A percentile compares a stretch with the other conserved stretches of the same genome.
These are phyloP conservation scores for Boechera retrofracta DNA, from an alignment of 345 rosid species.

Conservation along the genomic window DNA sequence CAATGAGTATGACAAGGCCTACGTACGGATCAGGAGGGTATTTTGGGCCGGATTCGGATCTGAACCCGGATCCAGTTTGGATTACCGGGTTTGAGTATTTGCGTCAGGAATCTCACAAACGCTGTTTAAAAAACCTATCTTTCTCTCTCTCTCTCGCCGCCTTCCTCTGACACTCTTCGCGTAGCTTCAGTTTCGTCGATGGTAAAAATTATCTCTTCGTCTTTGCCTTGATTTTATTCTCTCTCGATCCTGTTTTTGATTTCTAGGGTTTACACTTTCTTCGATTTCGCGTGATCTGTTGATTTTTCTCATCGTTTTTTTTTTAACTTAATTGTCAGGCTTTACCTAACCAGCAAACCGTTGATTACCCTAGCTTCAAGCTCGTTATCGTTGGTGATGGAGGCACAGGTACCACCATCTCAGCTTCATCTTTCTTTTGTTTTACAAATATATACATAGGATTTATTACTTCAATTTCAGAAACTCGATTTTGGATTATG, in stretches of 20 bases:
- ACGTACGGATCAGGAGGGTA: neutral
- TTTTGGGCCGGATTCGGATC: slow-evolving; percentile 26
- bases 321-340: slow-evolving; percentile 52
- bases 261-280: neutral
- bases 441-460: neutral
- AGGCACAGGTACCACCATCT: slow-evolving; percentile 70
- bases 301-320: slow-evolving; percentile 9
- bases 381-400: slow-evolving; percentile 95
- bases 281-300: slow-evolving; percentile 25
- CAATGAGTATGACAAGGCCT: neutral
- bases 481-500: neutral
- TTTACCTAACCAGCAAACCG: slow-evolving; percentile 74
- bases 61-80: slow-evolving; percentile 9
- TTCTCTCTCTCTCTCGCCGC: slow-evolving; percentile 24
- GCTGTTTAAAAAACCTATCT: slow-evolving; percentile 39
- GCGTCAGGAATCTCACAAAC: slow-evolving; percentile 41
- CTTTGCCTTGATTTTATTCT: neutral
- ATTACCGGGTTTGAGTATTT: slow-evolving; percentile 25
- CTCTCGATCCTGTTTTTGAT: slow-evolving; percentile 1
- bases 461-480: neutral
- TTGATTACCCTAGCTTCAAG: slow-evolving; percentile 85
- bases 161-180: slow-evolving; percentile 18
- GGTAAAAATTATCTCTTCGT: slow-evolving; percentile 21
- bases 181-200: slow-evolving; percentile 21
- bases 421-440: neutral